A percentile compares a stretch with the other conserved stretches of the same genome.
Conservation (phyloP, 106 monocot species). For the Gastrodia elata region DNA sequence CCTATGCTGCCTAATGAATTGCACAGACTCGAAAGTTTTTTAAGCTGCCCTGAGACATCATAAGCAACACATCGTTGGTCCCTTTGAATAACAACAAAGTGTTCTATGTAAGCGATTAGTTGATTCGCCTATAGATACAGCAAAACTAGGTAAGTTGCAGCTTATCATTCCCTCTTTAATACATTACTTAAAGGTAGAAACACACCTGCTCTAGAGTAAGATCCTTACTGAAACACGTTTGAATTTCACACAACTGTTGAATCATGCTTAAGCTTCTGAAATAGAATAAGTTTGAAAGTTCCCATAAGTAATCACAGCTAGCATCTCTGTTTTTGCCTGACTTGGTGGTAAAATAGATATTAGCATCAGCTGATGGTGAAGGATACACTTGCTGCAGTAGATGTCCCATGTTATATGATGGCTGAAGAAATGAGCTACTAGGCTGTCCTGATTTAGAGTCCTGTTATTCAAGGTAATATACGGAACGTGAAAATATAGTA, state of each 20-base stretch:
- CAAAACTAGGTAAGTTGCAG: neutral
- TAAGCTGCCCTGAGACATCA: constrained; percentile 31
- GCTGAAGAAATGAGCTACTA: constrained; percentile 41
- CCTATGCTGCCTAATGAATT: constrained; percentile 33
- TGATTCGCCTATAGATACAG: constrained; percentile 44
- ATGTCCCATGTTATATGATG: constrained; percentile 60
- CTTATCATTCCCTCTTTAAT: neutral
- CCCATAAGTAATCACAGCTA: constrained; percentile 27
- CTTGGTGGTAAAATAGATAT: neutral
- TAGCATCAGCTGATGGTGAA: neutral
- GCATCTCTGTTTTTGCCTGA: constrained; percentile 10
- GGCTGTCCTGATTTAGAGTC: constrained; percentile 20
- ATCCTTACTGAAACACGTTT: constrained; percentile 60
- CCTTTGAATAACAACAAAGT: constrained; percentile 59
- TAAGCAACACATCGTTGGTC: constrained; percentile 60
- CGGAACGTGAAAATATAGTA: neutral
- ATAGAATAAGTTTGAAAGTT: constrained; percentile 44
- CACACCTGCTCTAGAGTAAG: constrained; percentile 62
- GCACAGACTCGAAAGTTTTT: constrained; percentile 21
- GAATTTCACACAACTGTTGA: constrained; percentile 43
- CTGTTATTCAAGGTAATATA: constrained; percentile 16
- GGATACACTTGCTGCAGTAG: constrained; percentile 28
- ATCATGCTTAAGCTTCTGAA: constrained; percentile 66
- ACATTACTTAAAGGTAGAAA: neutral
- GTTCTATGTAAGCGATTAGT: constrained; percentile 59